Conservation (phyloP, 2,329 filamentous ascomycete species). For the Hypoxylon sp. region DNA sequence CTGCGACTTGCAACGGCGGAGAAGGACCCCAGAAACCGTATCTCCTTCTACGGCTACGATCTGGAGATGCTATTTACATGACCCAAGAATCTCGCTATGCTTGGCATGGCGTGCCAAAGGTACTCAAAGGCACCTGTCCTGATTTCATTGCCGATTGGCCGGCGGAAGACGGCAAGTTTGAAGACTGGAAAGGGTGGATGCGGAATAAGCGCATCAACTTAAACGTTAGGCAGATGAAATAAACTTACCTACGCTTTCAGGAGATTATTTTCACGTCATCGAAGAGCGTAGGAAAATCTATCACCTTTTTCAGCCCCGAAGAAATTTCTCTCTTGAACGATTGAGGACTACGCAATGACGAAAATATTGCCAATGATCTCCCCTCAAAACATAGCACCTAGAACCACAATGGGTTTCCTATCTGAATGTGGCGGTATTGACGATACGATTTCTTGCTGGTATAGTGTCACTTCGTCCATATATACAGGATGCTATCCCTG, state of each 20-base stretch:
- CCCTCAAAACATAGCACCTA: neutral
- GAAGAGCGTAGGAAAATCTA: neutral
- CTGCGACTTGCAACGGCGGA: constrained; percentile 40
- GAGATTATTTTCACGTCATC: neutral
- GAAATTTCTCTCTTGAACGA: neutral
- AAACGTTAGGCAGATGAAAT: constrained; percentile 90
- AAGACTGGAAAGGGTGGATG: constrained; percentile 90
- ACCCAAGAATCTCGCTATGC: constrained; percentile 83
- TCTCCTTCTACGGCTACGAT: constrained; percentile 76
- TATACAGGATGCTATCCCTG: neutral
- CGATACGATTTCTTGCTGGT: neutral
- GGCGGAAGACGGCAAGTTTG: constrained; percentile 65
- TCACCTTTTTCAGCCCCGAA: neutral
- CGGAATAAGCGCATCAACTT: constrained; percentile 87
- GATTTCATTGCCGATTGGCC: constrained; percentile 82
- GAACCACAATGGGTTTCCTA: neutral
- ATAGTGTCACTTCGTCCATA: neutral
- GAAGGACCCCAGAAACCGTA: constrained; percentile 60
- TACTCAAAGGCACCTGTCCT: constrained; percentile 84
- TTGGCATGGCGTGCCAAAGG: constrained; percentile 95
- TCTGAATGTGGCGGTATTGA: neutral
- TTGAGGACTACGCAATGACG: neutral
- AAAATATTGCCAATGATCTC: neutral
- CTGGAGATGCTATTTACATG: constrained; percentile 94
- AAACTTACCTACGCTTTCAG: constrained; percentile 1